Percentiles rank a stretch among this genome's conserved stretches.
These are phyloP conservation scores for Candida piceae DNA, from an alignment of 805 yeast genomes.

Conservation along the genomic window DNA sequence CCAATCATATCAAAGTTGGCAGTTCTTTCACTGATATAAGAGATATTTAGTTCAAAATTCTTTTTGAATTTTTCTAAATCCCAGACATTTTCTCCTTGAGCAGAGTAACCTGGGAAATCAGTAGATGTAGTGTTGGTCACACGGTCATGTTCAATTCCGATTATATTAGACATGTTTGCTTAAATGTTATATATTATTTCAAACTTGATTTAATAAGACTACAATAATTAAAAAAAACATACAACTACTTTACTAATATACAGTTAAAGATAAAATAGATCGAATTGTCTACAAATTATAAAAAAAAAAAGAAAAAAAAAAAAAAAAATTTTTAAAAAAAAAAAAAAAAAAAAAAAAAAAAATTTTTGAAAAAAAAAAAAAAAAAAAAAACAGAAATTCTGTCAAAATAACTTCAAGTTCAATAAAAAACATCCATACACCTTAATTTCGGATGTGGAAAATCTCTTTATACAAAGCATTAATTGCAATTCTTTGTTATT, in stretches of 20 bases:
- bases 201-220: too few relatives aligned
- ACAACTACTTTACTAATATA: too few relatives aligned
- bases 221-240: too few relatives aligned
- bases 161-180: conserved; percentile 45
- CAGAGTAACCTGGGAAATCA: conserved; percentile 84
- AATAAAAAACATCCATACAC: conserved; percentile 2
- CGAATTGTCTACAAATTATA: not conserved
- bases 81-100: conserved; percentile 69
- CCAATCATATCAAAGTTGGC: conserved; percentile 86
- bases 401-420: conserved; percentile 1
- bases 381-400: conserved; percentile 1
- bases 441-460: too few relatives aligned
- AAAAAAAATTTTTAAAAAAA: not conserved
- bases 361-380: not conserved
- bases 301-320: not conserved
- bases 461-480: too few relatives aligned
- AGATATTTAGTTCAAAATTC: conserved; percentile 59
- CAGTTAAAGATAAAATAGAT: too few relatives aligned
- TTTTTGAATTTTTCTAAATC: conserved; percentile 73
- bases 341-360: conserved; percentile 3
- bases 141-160: conserved; percentile 84
- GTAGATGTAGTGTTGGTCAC: conserved; percentile 86
- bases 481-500: too few relatives aligned
- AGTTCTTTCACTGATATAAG: conserved; percentile 57
- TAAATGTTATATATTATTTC: not conserved